Percentiles rank a stretch among this genome's conserved stretches.
Evolutionary conservation across 176 grass and related monocot species (phyloP).

Genomic region (Tuctoria greenei): DNA sequence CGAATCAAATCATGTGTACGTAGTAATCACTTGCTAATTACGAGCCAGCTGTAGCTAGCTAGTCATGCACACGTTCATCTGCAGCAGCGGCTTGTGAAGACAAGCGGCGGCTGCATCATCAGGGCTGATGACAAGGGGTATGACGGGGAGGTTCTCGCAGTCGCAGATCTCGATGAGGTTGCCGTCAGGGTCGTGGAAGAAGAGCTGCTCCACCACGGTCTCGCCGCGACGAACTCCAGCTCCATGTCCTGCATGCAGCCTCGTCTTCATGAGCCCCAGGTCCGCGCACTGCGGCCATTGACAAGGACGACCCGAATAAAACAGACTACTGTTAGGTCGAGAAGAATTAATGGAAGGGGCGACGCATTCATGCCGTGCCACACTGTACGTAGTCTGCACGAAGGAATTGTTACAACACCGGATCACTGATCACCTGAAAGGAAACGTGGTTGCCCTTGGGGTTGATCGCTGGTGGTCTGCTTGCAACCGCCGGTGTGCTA

Average conservation of each 20-base stretch:
- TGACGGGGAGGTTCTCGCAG: constrained; percentile 63
- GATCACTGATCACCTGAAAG: too few relatives aligned
- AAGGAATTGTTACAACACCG: too few relatives aligned
- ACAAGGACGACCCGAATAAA: too few relatives aligned
- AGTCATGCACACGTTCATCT: background rate
- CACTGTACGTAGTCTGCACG: too few relatives aligned
- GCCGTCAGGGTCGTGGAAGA: constrained; percentile 78
- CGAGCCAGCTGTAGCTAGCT: background rate
- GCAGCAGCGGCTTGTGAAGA: background rate
- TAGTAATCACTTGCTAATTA: background rate
- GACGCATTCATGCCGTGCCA: too few relatives aligned
- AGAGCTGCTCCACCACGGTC: constrained; percentile 68
- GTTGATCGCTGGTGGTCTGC: constrained; percentile 42
- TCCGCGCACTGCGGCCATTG: constrained; percentile 76
- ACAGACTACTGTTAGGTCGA: too few relatives aligned
- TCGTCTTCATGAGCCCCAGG: constrained; percentile 41
- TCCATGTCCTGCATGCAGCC: constrained; percentile 38
- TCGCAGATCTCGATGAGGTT: constrained; percentile 86
- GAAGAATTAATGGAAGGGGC: too few relatives aligned
- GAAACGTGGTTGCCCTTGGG: constrained; percentile 78
- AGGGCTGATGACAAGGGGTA: constrained; percentile 20
- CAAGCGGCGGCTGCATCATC: background rate
- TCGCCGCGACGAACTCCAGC: constrained; percentile 44
- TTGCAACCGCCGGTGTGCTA: background rate
- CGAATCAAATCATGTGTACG: background rate